Percentiles rank a stretch among this genome's conserved stretches.
These are phyloP conservation scores for Botryotinia convoluta DNA, from an alignment of 2,329 filamentous ascomycete genomes.

Conservation along the genomic window DNA sequence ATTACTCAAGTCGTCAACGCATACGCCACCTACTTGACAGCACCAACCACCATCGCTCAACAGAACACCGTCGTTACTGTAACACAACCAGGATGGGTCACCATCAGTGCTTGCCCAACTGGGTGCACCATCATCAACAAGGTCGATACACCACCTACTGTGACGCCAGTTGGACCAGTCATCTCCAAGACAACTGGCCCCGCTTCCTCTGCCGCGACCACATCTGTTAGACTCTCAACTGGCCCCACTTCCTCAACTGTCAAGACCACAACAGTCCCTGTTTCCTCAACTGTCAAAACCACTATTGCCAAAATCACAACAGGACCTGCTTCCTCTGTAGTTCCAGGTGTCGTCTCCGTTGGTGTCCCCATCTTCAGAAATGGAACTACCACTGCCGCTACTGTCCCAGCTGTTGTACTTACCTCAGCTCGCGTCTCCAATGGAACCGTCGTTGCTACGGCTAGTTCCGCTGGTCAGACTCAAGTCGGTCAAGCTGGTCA, in stretches of 20 bases:
- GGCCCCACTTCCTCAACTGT: not conserved
- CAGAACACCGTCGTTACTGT: conserved; percentile 20
- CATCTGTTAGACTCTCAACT: no score
- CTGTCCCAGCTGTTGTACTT: not conserved
- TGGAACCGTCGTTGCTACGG: not conserved
- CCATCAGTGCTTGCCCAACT: conserved; percentile 23
- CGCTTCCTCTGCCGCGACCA: not conserved
- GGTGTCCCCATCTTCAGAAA: not conserved
- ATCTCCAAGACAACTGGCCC: not conserved
- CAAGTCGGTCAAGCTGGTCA: no score
- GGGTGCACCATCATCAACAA: conserved; percentile 25
- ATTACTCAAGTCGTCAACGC: conserved; percentile 25
- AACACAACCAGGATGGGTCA: conserved; percentile 22
- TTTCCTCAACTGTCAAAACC: not conserved
- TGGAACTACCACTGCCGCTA: not conserved
- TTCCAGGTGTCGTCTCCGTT: not conserved
- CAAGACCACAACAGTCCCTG: not conserved
- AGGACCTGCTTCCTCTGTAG: not conserved
- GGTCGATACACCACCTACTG: conserved; percentile 9
- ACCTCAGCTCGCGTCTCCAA: not conserved
- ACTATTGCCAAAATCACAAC: not conserved
- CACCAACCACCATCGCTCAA: conserved; percentile 21
- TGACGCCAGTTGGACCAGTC: conserved; percentile 11
- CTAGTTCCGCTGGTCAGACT: not conserved
- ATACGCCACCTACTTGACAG: conserved; percentile 24